Evolutionary conservation across 2,329 filamentous ascomycete species (phyloP), one percentile per base, ranked within the genome.

Genomic region (Monosporascus sp.): DNA sequence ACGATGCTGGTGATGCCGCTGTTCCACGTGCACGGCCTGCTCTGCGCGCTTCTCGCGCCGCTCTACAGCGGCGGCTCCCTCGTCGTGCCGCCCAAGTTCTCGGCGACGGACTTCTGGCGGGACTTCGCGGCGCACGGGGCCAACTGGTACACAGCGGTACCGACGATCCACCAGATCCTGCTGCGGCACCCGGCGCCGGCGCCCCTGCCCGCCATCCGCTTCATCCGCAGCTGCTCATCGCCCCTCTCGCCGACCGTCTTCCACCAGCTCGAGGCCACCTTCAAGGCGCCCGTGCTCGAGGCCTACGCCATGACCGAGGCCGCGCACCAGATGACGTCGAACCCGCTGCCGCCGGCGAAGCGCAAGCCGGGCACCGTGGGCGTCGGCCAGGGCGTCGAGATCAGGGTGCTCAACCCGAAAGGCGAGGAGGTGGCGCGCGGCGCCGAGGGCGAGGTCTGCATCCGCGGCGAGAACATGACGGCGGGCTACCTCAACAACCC

Each of bases 221-320:
- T 95, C 73, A 92, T 96, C 66, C 83, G 91, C 60, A 94, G 90
- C 16, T 95, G 91, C 75, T 93, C 89, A 11, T 91, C 88, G 20
- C 90, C 90, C 0, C 78, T 96, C 16, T 89, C 88, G 2, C 91
- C 91, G 1, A 91, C 90, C 57, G 85, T 85, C 49, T 92, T 94
- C 73, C 80, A 90, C 57, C 86, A 90, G 63, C 81, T 96, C 5
- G 90, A 95, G 66, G 79, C 83, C 62, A 80, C 84, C 0, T 89
- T 91, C 69, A 78, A 84, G 49, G 89, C 91, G 0, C 90, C 91
- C 0, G 91, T 96, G 0, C 79, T 96, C 19, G 91, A 95, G 73
- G 91, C 91, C 9, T 95, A 95, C 65, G 91, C 91, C 60, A 96
- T 96, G 91, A 95, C 91, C 41, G 91, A 95, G 74, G 91, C 90